These are phyloP conservation scores for Fusarium mangiferae DNA, from an alignment of 2,329 filamentous ascomycete species.

Conservation along the genomic window DNA sequence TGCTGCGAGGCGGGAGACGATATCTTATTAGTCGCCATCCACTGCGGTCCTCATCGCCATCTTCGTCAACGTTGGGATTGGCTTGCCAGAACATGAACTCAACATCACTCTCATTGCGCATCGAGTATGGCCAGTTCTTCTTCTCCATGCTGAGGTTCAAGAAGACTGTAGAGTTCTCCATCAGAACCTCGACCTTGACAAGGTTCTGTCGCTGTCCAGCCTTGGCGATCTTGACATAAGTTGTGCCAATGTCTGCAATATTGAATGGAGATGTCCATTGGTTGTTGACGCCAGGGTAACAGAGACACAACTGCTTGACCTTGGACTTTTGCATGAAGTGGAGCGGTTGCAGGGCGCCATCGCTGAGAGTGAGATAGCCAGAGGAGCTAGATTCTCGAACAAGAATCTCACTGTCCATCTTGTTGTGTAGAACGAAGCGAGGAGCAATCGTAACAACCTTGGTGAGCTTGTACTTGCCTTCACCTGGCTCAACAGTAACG, in stretches of 20 bases:
- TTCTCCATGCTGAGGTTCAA: conserved; percentile 89
- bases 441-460: conserved; percentile 95
- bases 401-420: conserved; percentile 86
- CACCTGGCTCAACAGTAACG: conserved; percentile 86
- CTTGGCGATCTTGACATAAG: conserved; percentile 93
- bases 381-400: conserved; percentile 93
- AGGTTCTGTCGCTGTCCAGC: conserved; percentile 89
- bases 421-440: conserved; percentile 93
- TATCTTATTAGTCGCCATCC: conserved; percentile 95
- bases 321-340: conserved; percentile 87
- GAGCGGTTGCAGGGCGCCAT: conserved; percentile 83
- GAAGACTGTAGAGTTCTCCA: conserved; percentile 95
- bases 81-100: conserved; percentile 98
- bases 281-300: conserved; percentile 93
- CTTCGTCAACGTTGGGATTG: conserved; percentile 91
- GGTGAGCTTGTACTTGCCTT: conserved; percentile 97
- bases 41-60: conserved; percentile 83
- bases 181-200: conserved; percentile 86
- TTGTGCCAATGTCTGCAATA: conserved; percentile 91
- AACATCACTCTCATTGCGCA: conserved; percentile 96
- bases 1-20: conserved; percentile 89
- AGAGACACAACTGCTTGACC: conserved; percentile 90
- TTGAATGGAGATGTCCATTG: conserved; percentile 99
- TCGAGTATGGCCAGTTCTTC: conserved; percentile 98
- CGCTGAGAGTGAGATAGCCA: conserved; percentile 79